phyloP scores from a whole-genome alignment of 2,329 filamentous ascomycete species.

The Chrysoporthe austroafricana region DNA sequence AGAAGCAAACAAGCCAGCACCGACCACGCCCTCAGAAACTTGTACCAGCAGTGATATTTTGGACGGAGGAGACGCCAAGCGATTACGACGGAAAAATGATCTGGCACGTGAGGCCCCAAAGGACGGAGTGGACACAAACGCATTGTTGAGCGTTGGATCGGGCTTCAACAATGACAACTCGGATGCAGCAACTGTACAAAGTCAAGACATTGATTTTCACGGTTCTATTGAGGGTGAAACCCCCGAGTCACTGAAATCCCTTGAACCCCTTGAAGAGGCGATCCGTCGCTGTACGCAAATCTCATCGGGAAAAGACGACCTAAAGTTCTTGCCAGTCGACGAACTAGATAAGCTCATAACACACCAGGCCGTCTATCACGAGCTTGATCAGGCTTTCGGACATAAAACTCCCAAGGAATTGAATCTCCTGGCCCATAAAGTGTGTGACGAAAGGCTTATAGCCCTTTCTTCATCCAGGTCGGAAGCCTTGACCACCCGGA shows the following conservation, averaged over 20 bases:
- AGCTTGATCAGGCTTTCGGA: background rate
- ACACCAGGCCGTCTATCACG: constrained; percentile 36
- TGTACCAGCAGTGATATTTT: background rate
- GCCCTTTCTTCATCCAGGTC: background rate
- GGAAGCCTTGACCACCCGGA: background rate
- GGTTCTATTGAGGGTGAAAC: background rate
- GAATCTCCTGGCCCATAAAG: background rate
- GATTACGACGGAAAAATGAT: background rate
- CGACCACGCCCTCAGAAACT: background rate
- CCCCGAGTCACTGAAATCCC: background rate
- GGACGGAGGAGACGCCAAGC: background rate
- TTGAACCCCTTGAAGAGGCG: background rate
- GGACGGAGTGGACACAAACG: background rate
- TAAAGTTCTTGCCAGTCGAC: constrained; percentile 8
- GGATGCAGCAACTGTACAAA: background rate
- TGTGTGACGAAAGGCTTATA: background rate
- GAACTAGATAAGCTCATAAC: constrained; percentile 36
- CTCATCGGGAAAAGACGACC: background rate
- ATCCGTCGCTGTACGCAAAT: background rate
- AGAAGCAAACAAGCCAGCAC: background rate
- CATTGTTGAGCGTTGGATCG: background rate
- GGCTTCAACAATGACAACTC: background rate
- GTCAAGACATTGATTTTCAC: background rate
- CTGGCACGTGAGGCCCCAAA: background rate
- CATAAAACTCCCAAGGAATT: background rate